phyloP scores from a whole-genome alignment of 768 basidiomycete species.

The Mycena vulgaris region DNA sequence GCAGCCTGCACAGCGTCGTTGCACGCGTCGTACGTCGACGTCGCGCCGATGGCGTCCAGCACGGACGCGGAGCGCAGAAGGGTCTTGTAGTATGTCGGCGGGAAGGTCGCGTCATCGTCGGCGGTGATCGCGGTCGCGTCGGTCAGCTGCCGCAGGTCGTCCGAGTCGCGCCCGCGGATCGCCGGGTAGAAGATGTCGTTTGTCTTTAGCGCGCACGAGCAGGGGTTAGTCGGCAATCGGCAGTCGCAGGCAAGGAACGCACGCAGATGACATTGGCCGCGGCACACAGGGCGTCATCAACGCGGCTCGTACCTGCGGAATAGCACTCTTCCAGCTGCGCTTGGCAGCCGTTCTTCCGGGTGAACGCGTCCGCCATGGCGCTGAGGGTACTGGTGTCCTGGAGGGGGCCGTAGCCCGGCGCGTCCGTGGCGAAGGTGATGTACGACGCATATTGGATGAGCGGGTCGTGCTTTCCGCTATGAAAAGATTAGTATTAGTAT shows the following conservation, averaged over 20 bases:
- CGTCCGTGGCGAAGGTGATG: conserved; percentile 56
- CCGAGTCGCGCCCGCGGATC: conserved; percentile 10
- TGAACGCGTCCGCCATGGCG: conserved; percentile 53
- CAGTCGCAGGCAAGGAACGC: conserved; percentile 35
- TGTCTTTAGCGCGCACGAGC: too few relatives aligned
- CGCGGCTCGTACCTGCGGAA: conserved; percentile 49
- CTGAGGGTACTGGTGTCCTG: conserved; percentile 51
- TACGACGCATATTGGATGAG: conserved; percentile 61
- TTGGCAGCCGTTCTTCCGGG: conserved; percentile 50
- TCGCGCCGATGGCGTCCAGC: conserved; percentile 54
- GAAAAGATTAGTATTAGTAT: not conserved
- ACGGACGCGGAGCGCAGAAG: conserved; percentile 51
- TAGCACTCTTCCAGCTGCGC: conserved; percentile 58
- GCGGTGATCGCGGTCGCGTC: too few relatives aligned
- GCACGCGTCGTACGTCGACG: conserved; percentile 53
- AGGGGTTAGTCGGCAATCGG: too few relatives aligned
- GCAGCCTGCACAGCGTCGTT: conserved; percentile 36
- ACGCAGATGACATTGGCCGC: conserved; percentile 59
- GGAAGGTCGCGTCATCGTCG: too few relatives aligned
- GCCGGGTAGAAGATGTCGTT: conserved; percentile 13
- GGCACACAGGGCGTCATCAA: conserved; percentile 53
- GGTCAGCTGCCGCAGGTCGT: conserved; percentile 32
- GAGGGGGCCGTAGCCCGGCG: conserved; percentile 64
- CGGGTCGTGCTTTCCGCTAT: conserved; percentile 64
- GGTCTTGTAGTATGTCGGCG: conserved; percentile 55